phyloP scores from a whole-genome alignment of 129 eudicot genomes.

The Sambucus nigra region DNA sequence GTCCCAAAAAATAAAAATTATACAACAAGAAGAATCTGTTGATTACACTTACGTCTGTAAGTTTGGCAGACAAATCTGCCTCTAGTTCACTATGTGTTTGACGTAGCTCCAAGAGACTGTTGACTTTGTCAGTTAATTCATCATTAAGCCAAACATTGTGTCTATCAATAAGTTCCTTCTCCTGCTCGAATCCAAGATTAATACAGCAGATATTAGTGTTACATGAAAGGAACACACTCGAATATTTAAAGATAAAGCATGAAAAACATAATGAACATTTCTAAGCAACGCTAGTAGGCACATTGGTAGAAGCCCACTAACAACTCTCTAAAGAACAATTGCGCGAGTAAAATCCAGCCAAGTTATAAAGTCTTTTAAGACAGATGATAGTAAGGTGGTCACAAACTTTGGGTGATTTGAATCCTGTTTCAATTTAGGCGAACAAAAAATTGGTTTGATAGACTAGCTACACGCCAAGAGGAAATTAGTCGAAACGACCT shows the following conservation, averaged over 20 bases:
- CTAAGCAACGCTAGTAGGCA: neutral
- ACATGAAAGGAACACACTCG: neutral
- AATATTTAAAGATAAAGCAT: neutral
- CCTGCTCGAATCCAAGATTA: constrained; percentile 27
- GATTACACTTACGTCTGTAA: constrained; percentile 40
- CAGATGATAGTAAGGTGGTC: neutral
- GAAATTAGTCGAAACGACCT: neutral
- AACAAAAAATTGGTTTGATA: too few relatives aligned
- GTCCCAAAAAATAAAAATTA: too few relatives aligned
- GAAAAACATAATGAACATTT: neutral
- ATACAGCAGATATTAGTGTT: neutral
- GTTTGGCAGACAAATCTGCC: constrained; percentile 76
- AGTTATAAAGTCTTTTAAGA: neutral
- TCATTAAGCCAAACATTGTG: constrained; percentile 88
- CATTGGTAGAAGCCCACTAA: neutral
- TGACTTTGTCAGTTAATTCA: constrained; percentile 69
- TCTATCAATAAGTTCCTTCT: constrained; percentile 75
- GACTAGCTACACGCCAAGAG: neutral
- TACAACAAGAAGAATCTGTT: neutral
- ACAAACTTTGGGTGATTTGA: too few relatives aligned
- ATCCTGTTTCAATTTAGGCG: too few relatives aligned
- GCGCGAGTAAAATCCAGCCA: neutral
- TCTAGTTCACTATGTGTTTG: constrained; percentile 57
- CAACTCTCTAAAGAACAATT: too few relatives aligned
- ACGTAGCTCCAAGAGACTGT: constrained; percentile 55